phyloP scores from a whole-genome alignment of 2,329 filamentous ascomycete species.

The Cladorrhinum sp. region DNA sequence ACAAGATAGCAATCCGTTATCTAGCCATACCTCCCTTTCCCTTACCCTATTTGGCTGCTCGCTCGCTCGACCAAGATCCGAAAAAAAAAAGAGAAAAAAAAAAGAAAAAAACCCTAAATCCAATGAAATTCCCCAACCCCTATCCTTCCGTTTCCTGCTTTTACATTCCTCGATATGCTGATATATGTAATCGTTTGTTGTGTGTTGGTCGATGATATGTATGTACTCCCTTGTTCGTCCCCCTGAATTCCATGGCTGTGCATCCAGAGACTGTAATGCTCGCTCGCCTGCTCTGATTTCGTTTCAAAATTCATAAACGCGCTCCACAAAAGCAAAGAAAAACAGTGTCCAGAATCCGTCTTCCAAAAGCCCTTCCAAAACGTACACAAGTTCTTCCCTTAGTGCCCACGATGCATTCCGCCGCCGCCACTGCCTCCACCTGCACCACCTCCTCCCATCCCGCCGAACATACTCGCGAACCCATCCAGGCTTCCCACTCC shows the following conservation, averaged over 20 bases:
- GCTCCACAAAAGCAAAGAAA: background rate
- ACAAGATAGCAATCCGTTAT: background rate
- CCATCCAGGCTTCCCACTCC: slow-evolving; percentile 29
- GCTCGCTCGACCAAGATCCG: background rate
- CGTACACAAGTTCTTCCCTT: background rate
- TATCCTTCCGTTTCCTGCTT: background rate
- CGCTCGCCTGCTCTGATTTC: background rate
- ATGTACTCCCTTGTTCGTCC: background rate
- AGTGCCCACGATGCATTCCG: slow-evolving; percentile 6
- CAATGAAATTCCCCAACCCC: background rate
- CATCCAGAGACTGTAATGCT: background rate
- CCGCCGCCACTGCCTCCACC: background rate
- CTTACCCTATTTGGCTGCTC: background rate
- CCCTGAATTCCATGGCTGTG: background rate
- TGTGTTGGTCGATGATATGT: background rate
- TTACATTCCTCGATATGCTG: background rate
- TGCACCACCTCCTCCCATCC: slow-evolving; percentile 21
- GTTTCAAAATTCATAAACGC: background rate
- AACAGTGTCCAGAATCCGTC: background rate
- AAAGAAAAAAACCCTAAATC: background rate
- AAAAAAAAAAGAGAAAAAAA: background rate
- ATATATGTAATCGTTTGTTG: background rate
- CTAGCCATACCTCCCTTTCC: background rate
- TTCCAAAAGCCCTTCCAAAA: background rate
- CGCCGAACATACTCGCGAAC: slow-evolving; percentile 9